Conservation (phyloP, 2,329 filamentous ascomycete genomes). For the Curvularia sp. region DNA sequence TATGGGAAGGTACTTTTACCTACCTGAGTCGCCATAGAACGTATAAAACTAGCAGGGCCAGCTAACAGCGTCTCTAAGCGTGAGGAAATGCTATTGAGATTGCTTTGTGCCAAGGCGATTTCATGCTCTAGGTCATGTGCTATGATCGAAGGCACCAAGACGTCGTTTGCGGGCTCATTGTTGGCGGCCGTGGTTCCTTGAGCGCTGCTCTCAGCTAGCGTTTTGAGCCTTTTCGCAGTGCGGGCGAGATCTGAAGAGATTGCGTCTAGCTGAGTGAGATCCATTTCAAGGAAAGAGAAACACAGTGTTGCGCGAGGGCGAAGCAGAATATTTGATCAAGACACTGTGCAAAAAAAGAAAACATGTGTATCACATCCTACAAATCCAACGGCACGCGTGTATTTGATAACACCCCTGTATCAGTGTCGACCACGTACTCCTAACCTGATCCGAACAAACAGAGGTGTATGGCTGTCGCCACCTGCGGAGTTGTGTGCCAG, state of each 20-base stretch:
- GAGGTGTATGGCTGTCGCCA: not conserved
- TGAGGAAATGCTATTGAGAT: constrained; percentile 6
- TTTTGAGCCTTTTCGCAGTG: constrained; percentile 5
- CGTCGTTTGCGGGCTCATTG: not conserved
- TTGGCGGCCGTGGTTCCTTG: not conserved
- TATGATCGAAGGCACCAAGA: not conserved
- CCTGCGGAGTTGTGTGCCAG: not conserved
- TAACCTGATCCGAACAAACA: not conserved
- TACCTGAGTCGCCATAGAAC: constrained; percentile 9
- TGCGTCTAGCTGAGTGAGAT: constrained; percentile 5
- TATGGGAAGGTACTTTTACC: not conserved
- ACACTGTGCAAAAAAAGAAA: not conserved
- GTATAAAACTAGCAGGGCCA: constrained; percentile 11
- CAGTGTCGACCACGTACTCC: not conserved
- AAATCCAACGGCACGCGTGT: not conserved
- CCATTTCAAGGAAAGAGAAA: not conserved
- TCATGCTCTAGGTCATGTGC: constrained; percentile 1
- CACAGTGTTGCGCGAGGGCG: not conserved
- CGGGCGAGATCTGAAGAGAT: constrained; percentile 9
- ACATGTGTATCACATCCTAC: not conserved
- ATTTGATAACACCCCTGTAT: not conserved
- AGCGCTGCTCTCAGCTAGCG: constrained; percentile 3
- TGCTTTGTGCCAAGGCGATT: constrained; percentile 3
- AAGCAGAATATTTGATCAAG: not conserved
- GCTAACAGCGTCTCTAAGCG: constrained; percentile 7